These are phyloP conservation scores for Periconia macrospinosa DNA, from an alignment of 2,329 filamentous ascomycete genomes.

Conservation along the genomic window DNA sequence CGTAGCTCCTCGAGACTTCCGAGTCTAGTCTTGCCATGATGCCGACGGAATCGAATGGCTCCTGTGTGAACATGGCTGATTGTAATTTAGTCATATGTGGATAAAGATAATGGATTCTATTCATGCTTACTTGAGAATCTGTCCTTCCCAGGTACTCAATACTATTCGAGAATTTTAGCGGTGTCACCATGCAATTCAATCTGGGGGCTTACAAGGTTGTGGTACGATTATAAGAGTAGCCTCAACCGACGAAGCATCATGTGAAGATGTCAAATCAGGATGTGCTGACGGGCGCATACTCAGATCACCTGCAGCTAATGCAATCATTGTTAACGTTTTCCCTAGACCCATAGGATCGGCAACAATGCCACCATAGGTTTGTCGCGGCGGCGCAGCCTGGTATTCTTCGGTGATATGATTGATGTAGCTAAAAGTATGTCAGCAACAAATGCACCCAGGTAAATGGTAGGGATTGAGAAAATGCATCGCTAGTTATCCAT, in stretches of 20 bases:
- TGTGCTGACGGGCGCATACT: neutral
- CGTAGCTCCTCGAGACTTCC: neutral
- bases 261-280: neutral
- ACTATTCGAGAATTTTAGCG: neutral
- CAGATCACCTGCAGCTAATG: constrained; percentile 11
- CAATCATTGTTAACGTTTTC: constrained; percentile 21
- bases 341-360: constrained; percentile 23
- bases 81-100: neutral
- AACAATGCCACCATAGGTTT: constrained; percentile 17
- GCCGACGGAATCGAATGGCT: constrained; percentile 7
- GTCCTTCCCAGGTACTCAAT: constrained; percentile 10
- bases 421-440: constrained; percentile 2
- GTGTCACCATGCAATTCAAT: neutral
- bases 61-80: constrained; percentile 7
- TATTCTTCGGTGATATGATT: constrained; percentile 11
- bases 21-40: constrained; percentile 12
- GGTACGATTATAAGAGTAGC: constrained; percentile 20
- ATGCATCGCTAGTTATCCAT: neutral
- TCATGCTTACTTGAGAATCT: constrained; percentile 7
- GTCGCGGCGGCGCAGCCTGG: constrained; percentile 6
- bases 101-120: neutral
- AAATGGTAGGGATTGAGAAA: neutral
- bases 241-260: neutral
- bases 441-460: neutral
- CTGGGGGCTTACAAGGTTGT: constrained; percentile 7